Evolutionary conservation across 108 stramenopile genomes (phyloP), one percentile per base, ranked within the genome.

Genomic region (Nitzschia sp.): DNA sequence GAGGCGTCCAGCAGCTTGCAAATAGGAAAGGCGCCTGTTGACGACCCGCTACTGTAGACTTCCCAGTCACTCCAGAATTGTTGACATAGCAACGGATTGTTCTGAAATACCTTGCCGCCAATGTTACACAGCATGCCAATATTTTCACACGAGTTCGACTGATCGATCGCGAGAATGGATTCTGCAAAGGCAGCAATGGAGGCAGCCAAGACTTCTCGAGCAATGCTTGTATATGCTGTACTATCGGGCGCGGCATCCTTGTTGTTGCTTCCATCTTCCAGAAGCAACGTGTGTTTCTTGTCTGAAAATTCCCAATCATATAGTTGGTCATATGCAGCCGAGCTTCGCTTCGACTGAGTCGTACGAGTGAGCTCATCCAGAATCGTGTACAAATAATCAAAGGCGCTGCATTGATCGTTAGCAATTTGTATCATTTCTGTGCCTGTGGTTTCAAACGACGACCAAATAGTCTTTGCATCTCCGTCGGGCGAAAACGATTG

Each of bases 1-100:
- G 87, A 66, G 26, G 82, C 80, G 60, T 88, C 84, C 13, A 88
- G 58, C 8, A 88, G 69, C 32, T 69, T 75, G 41, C 80, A 83
- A 53, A 88, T 69, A 0, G 82, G 72, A 44, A 66, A 38, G 52
- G 67, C 17, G 38, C 17, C 44, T 45, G 31, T 62, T n/a, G 36
- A 55, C 29, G 44, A 28, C 5, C 66, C 45, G 21, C 53, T 52
- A 50, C 80, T 64, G 27, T 63, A 68, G 17, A n/a, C 26, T 33
- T 87, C 73, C 86, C 86, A 87, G 33, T 77, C 76, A 17, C 58
- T 35, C 85, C 87, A 88, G 67, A 85, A 85, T 44, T 79, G 71
- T 34, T 79, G 47, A 53, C 82, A 85, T 16, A 85, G 72, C 11
- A 68, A 62, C 25, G 66, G 32, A 17, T 81, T 86, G 56, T 82